A percentile compares a stretch with the other conserved stretches of the same genome.
phyloP scores from a whole-genome alignment of 129 eudicot genomes.

The Erigeron canadensis region DNA sequence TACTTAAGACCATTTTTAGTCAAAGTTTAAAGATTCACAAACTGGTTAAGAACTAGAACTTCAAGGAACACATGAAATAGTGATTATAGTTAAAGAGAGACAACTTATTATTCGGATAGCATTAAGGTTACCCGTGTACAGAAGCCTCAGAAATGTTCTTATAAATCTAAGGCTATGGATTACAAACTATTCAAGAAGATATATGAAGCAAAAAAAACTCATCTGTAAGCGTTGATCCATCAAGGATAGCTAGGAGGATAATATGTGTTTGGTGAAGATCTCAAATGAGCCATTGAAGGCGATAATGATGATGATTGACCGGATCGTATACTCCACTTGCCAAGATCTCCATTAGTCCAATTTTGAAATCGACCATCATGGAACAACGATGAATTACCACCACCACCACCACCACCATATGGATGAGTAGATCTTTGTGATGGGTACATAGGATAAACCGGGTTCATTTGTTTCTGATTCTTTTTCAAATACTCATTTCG shows the following conservation, averaged over 20 bases:
- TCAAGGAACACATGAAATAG: slow-evolving; percentile 31
- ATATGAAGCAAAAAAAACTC: slow-evolving; percentile 29
- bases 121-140: slow-evolving; percentile 17
- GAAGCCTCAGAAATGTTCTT: slow-evolving; percentile 41
- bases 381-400: slow-evolving; percentile 31
- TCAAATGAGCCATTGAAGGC: slow-evolving; percentile 31
- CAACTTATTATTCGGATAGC: slow-evolving; percentile 29
- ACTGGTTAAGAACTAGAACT: too few species aligned
- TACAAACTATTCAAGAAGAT: slow-evolving; percentile 26
- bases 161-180: slow-evolving; percentile 27
- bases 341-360: slow-evolving; percentile 28
- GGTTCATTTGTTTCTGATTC: slow-evolving; percentile 32
- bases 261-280: slow-evolving; percentile 35
- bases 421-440: slow-evolving; percentile 7
- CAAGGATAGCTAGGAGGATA: slow-evolving; percentile 43
- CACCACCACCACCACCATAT: slow-evolving; percentile 9
- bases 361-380: slow-evolving; percentile 37
- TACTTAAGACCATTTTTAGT: too few species aligned
- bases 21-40: too few species aligned
- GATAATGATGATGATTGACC: slow-evolving; percentile 30
- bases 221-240: slow-evolving; percentile 26
- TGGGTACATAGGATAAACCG: slow-evolving; percentile 28
- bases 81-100: slow-evolving; percentile 7
- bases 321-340: slow-evolving; percentile 42
- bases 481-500: slow-evolving; percentile 21